Base-by-base conservation (phyloP, 352 stramenopile genomes). In the Phytopythium kandeliae region DNA sequence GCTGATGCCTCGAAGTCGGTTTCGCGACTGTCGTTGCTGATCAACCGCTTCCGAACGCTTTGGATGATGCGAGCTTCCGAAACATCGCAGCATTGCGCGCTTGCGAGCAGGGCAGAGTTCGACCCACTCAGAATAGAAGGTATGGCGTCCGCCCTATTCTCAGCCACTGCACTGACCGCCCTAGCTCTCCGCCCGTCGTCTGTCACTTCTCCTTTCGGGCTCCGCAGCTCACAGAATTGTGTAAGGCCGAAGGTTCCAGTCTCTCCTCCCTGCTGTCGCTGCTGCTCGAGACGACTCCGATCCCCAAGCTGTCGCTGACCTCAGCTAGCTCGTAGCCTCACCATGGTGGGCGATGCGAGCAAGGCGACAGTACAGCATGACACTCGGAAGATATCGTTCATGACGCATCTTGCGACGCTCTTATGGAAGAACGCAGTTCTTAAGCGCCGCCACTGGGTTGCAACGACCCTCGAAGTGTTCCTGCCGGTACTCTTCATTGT, bases 371-470 rank as follows among this genome's bases (percentile, higher is more conserved):
- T 34, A 4, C 9, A 31, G n/a, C 22, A 3, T 6, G 24, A 22
- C 5, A 9, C 13, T 0, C 25, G 43, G 15, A 48, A 48, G 43
- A 41, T 51, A 21, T 21, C 45, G 19, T 38, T 51, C 30, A 30
- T 41, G 31, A 51, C 19, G 28, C 45, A 51, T 12, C 17, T 51
- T 3, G 2, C 4, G 24, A 85, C 80, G 36, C 58, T 89, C 31
- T 51, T 91, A 15, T 83, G 71, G 61, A 91, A 91, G 60, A 91
- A 85, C 57, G 81, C 63, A 63, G 54, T 86, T 57, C 62, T 91
- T 44, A 91, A 91, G 57, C 78, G 74, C 54, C 77, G 79, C 10
- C 74, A 88, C 38, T 63, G 61, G 38, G 22, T 79, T 8, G 74
- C 71, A 13, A 86, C 74, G 24, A 25, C 67, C 28, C 31, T 80